These are phyloP conservation scores for Agrocybe praecox DNA, from an alignment of 768 basidiomycete species.

Conservation along the genomic window DNA sequence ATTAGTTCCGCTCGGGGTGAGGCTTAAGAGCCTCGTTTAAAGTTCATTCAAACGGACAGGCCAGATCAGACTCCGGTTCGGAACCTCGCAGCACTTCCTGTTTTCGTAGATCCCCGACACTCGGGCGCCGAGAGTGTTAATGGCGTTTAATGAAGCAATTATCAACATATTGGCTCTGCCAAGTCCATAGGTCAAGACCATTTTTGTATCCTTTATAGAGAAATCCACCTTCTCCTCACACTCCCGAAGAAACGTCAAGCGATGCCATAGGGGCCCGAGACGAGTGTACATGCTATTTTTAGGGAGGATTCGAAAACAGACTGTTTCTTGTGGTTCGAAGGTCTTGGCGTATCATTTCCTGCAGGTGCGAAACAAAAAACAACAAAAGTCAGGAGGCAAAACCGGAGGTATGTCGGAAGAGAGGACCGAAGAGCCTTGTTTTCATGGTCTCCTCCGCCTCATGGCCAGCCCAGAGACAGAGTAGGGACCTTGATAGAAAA, in stretches of 20 bases:
- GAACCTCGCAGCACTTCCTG: background rate
- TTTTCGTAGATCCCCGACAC: background rate
- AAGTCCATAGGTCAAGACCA: background rate
- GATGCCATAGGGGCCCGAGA: background rate
- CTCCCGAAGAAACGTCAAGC: slow-evolving; percentile 1
- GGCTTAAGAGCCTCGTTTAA: background rate
- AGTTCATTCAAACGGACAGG: too few relatives aligned
- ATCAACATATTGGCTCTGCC: background rate
- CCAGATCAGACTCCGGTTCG: background rate
- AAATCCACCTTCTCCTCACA: too few relatives aligned
- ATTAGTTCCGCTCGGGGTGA: background rate
- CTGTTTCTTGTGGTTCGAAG: background rate
- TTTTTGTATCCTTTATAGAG: too few relatives aligned
- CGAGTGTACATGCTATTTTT: background rate
- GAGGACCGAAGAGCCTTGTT: too few relatives aligned
- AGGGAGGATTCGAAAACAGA: background rate
- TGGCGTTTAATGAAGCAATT: background rate
- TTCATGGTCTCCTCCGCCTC: too few relatives aligned
- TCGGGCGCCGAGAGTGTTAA: background rate
- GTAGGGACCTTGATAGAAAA: too few relatives aligned
- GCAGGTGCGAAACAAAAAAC: background rate
- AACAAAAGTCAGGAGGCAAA: background rate
- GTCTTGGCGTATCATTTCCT: background rate
- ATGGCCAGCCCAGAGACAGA: too few relatives aligned
- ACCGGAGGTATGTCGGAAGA: background rate